Evolutionary conservation across 2,329 filamentous ascomycete species (phyloP).

Genomic region (Boeremia lycopersici): DNA sequence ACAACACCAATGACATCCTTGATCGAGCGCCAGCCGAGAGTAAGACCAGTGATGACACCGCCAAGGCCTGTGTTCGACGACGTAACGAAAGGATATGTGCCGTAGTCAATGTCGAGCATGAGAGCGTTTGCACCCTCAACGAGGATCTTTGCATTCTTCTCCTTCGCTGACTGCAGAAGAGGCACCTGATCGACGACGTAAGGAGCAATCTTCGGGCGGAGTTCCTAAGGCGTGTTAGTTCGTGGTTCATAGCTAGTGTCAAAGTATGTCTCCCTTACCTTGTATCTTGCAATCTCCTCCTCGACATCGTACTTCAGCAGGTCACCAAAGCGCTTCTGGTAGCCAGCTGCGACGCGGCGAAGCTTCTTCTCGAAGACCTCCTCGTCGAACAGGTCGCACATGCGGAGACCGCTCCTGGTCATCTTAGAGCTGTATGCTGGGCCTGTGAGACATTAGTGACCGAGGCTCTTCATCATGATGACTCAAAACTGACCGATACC

Average conservation of each 20-base stretch:
- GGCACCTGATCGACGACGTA: slow-evolving; percentile 72
- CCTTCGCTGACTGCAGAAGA: slow-evolving; percentile 67
- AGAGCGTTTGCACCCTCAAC: slow-evolving; percentile 73
- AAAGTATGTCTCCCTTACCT: slow-evolving; percentile 44
- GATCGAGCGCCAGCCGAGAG: slow-evolving; percentile 65
- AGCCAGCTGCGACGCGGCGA: slow-evolving; percentile 65
- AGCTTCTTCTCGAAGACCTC: slow-evolving; percentile 70
- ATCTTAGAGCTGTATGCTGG: slow-evolving; percentile 69
- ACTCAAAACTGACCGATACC: slow-evolving; percentile 50
- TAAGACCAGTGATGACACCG: slow-evolving; percentile 68
- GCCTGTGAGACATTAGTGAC: slow-evolving; percentile 28
- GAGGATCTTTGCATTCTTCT: slow-evolving; percentile 64
- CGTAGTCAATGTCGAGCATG: slow-evolving; percentile 67
- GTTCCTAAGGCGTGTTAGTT: slow-evolving; percentile 45
- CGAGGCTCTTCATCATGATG: neutral
- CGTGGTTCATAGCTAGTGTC: neutral
- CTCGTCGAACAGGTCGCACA: slow-evolving; percentile 71
- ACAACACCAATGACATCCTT: slow-evolving; percentile 68
- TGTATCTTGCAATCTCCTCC: slow-evolving; percentile 69
- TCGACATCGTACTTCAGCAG: slow-evolving; percentile 71
- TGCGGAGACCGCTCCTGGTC: slow-evolving; percentile 68
- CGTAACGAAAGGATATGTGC: slow-evolving; percentile 66
- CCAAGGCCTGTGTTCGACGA: slow-evolving; percentile 65
- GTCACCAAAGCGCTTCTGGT: slow-evolving; percentile 71
- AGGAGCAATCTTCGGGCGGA: slow-evolving; percentile 62